Conservation (phyloP, 2,329 filamentous ascomycete genomes). For the Diplodia sapinea region DNA sequence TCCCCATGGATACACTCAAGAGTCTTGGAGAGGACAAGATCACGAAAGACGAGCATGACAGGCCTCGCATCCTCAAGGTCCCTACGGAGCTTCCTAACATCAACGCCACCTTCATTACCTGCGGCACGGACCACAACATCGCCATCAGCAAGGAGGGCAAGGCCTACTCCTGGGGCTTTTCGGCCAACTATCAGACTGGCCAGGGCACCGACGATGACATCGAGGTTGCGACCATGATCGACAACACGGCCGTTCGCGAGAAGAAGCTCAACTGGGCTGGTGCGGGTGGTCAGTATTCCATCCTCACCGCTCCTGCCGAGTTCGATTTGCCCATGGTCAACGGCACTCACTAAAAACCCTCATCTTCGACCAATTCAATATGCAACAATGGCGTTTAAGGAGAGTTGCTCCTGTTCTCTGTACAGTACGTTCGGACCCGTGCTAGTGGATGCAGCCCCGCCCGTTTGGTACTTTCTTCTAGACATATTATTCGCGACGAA, state of each 20-base stretch:
- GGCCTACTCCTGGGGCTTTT: constrained; percentile 82
- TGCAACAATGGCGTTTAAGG: constrained; percentile 3
- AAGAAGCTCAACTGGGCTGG: constrained; percentile 79
- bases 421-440: background rate
- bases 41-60: constrained; percentile 67
- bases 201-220: constrained; percentile 81
- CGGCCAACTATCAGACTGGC: constrained; percentile 79
- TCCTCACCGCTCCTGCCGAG: constrained; percentile 57
- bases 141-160: constrained; percentile 71
- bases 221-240: constrained; percentile 75
- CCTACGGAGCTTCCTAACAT: constrained; percentile 67
- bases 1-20: constrained; percentile 51
- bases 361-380: background rate
- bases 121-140: constrained; percentile 75
- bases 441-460: too few relatives aligned
- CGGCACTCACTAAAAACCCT: background rate
- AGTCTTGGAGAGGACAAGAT: constrained; percentile 62
- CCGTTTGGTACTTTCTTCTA: background rate
- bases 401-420: background rate
- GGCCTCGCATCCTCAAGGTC: constrained; percentile 72
- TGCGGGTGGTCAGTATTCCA: constrained; percentile 83
- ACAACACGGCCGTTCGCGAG: constrained; percentile 80
- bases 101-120: constrained; percentile 61
- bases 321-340: constrained; percentile 16
- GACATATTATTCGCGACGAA: background rate